Conservation (phyloP, 208 protist genomes). For the Leishmania tropica region DNA sequence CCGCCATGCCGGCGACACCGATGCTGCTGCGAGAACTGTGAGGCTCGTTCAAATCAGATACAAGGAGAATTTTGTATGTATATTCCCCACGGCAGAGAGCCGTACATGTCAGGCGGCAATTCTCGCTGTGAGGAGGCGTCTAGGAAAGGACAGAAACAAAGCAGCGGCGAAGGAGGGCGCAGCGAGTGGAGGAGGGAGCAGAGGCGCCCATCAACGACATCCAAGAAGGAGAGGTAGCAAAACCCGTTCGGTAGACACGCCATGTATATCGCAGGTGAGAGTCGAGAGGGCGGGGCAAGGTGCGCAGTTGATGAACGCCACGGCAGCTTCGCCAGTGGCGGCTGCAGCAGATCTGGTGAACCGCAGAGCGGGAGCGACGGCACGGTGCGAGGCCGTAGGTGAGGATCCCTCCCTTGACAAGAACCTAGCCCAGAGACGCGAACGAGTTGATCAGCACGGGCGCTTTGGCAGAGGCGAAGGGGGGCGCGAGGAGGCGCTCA, state of each 20-base stretch:
- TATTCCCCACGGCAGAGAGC: not conserved
- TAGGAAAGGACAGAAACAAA: not conserved
- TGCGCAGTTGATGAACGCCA: too few species aligned
- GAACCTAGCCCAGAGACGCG: not conserved
- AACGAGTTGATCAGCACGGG: not conserved
- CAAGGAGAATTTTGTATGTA: not conserved
- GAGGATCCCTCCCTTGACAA: not conserved
- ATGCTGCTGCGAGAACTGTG: not conserved
- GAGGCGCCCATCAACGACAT: not conserved
- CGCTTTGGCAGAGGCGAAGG: not conserved
- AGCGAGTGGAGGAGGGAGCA: not conserved
- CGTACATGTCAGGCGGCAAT: not conserved
- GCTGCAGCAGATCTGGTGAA: not conserved
- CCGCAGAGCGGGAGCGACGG: not conserved
- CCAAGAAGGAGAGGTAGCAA: not conserved
- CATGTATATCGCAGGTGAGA: not conserved
- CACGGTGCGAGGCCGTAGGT: not conserved
- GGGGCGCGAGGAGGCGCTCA: not conserved
- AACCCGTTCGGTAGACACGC: too few species aligned
- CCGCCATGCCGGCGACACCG: conserved; percentile 2
- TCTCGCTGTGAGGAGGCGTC: not conserved
- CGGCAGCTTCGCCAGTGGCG: not conserved
- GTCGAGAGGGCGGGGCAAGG: not conserved
- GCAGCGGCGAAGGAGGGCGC: not conserved
- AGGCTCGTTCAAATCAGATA: not conserved